phyloP scores from a whole-genome alignment of 495 filamentous ascomycete species.

The Aspergillus bridgeri region DNA sequence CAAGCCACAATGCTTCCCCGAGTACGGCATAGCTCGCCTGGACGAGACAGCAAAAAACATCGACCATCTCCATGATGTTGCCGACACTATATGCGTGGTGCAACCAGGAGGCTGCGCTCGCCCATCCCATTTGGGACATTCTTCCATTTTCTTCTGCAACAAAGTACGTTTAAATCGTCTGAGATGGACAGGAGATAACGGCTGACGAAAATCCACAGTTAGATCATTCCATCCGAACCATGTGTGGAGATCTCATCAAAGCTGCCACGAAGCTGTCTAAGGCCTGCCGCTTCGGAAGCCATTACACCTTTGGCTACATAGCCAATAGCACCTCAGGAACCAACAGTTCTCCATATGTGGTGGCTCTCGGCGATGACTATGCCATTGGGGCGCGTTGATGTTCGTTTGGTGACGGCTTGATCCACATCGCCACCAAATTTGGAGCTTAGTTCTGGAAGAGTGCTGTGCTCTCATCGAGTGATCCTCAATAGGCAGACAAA shows the following conservation, averaged over 20 bases:
- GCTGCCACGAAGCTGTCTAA: constrained; percentile 1
- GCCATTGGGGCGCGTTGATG: neutral
- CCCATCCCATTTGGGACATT: neutral
- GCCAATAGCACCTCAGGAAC: neutral
- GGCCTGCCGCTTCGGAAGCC: constrained; percentile 3
- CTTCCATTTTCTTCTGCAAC: neutral
- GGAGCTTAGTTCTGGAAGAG: neutral
- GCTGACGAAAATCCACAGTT: constrained; percentile 3
- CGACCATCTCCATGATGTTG: neutral
- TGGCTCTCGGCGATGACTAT: constrained; percentile 1
- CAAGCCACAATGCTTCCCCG: constrained; percentile 2
- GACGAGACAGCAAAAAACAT: neutral
- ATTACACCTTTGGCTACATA: constrained; percentile 1
- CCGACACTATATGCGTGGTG: neutral
- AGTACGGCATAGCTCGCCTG: neutral
- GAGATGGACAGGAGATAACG: neutral
- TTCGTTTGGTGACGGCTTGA: neutral
- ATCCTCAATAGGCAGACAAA: neutral
- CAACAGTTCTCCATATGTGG: constrained; percentile 1
- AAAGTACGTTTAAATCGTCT: neutral
- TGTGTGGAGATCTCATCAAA: neutral
- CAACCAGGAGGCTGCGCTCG: neutral
- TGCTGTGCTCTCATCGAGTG: neutral
- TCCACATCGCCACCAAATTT: neutral
- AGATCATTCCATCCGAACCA: neutral